These are phyloP conservation scores for Tetrapisispora nanseiensis DNA, from an alignment of 805 yeast genomes.

Conservation along the genomic window DNA sequence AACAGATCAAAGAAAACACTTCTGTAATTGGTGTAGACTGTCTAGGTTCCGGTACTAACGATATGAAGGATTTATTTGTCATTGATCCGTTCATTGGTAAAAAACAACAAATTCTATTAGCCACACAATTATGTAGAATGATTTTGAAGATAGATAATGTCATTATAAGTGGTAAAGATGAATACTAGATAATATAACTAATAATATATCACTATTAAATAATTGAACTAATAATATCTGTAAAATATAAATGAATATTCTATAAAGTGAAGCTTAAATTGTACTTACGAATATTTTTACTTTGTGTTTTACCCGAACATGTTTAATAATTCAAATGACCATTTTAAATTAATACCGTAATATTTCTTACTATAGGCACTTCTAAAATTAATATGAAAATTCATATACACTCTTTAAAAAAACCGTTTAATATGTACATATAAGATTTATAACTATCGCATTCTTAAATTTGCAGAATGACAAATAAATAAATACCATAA, in stretches of 20 bases:
- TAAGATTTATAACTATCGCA: too few relatives aligned
- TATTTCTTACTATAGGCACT: too few relatives aligned
- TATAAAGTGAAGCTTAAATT: background rate
- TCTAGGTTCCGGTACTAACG: conserved; percentile 75
- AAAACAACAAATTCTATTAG: conserved; percentile 88
- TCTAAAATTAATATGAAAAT: too few relatives aligned
- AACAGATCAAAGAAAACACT: conserved; percentile 65
- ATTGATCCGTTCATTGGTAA: conserved; percentile 96
- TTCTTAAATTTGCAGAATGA: too few relatives aligned
- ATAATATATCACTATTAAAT: background rate
- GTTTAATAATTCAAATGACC: too few relatives aligned
- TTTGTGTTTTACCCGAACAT: background rate
- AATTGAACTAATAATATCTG: background rate
- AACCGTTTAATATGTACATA: background rate
- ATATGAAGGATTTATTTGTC: conserved; percentile 89
- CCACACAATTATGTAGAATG: conserved; percentile 97
- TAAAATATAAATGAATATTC: too few relatives aligned
- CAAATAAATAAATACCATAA: too few relatives aligned
- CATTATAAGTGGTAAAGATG: conserved; percentile 80
- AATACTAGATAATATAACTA: conserved; percentile 31
- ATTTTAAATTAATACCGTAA: too few relatives aligned
- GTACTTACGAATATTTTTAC: too few relatives aligned
- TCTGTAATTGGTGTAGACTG: conserved; percentile 88
- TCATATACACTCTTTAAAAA: too few relatives aligned
- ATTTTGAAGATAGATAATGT: conserved; percentile 94